Percentiles rank a stretch among this genome's conserved stretches.
Conservation (phyloP, 139 green algal genomes). For the Tetraselmis chui region DNA sequence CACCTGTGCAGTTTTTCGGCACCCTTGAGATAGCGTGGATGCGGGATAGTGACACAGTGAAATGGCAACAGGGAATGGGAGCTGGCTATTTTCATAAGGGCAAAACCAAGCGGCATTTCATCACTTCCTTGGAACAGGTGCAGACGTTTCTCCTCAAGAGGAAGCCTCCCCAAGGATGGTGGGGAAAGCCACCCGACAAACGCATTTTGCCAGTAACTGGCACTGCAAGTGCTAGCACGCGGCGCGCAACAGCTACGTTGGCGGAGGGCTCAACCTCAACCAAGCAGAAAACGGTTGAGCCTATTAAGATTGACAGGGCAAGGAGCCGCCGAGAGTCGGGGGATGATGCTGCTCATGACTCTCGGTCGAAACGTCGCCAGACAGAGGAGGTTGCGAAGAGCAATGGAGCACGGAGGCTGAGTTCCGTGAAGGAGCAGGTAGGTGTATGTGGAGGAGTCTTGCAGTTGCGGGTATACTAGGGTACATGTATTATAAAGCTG, state of each 20-base stretch:
- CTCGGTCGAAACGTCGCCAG: no score
- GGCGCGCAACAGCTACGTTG: background rate
- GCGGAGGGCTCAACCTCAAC: background rate
- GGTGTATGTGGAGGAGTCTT: no score
- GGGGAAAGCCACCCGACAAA: constrained; percentile 37
- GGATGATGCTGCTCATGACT: background rate
- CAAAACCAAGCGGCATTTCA: constrained; percentile 35
- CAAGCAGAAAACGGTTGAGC: background rate
- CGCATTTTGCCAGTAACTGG: constrained; percentile 1
- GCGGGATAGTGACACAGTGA: constrained; percentile 24
- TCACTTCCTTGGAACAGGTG: constrained; percentile 42
- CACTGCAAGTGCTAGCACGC: background rate
- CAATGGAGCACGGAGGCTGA: background rate
- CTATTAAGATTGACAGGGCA: background rate
- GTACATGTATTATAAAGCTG: no score
- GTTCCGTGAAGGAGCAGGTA: background rate
- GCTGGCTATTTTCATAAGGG: constrained; percentile 19
- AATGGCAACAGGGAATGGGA: constrained; percentile 29
- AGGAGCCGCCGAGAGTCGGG: background rate
- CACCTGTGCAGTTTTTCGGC: constrained; percentile 72
- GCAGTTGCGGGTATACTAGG: no score
- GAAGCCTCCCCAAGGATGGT: constrained; percentile 46
- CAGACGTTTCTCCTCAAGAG: constrained; percentile 39
- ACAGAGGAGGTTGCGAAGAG: no score
- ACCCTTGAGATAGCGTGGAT: constrained; percentile 66